These are phyloP conservation scores for Fagus sylvatica DNA, from an alignment of 306 rosid species.

Conservation along the genomic window DNA sequence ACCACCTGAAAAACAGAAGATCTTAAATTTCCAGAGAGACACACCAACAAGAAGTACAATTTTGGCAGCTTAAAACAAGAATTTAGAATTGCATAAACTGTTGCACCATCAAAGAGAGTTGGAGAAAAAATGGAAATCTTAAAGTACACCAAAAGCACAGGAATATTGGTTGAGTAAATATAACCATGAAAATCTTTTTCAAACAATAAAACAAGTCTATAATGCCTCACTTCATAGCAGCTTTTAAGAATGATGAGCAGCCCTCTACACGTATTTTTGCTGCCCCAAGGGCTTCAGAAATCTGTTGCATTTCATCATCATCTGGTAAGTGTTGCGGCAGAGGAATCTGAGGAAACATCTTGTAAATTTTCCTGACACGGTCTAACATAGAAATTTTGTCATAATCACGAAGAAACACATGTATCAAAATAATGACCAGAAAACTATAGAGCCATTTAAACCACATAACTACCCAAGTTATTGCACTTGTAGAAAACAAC, in stretches of 20 bases:
- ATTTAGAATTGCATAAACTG: not conserved
- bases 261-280: slow-evolving; percentile 90
- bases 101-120: not conserved
- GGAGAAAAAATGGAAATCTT: not conserved
- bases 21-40: not conserved
- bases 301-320: slow-evolving; percentile 73
- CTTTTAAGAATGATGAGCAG: slow-evolving; percentile 87
- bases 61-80: not conserved
- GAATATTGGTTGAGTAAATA: not conserved
- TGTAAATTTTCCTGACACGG: slow-evolving; percentile 66
- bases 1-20: slow-evolving; percentile 63
- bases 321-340: slow-evolving; percentile 71
- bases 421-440: slow-evolving; percentile 20
- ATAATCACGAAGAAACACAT: slow-evolving; percentile 28
- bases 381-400: slow-evolving; percentile 48
- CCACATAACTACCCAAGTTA: not conserved
- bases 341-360: slow-evolving; percentile 66
- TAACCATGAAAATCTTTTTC: slow-evolving; percentile 1
- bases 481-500: slow-evolving; percentile 4
- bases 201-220: not conserved
- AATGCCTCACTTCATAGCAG: slow-evolving; percentile 75
- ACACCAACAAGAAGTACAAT: not conserved
- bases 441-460: slow-evolving; percentile 2
- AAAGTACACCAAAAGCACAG: not conserved
- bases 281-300: slow-evolving; percentile 79